These are phyloP conservation scores for Brassica nigra DNA, from an alignment of 345 rosid species.

Conservation along the genomic window DNA sequence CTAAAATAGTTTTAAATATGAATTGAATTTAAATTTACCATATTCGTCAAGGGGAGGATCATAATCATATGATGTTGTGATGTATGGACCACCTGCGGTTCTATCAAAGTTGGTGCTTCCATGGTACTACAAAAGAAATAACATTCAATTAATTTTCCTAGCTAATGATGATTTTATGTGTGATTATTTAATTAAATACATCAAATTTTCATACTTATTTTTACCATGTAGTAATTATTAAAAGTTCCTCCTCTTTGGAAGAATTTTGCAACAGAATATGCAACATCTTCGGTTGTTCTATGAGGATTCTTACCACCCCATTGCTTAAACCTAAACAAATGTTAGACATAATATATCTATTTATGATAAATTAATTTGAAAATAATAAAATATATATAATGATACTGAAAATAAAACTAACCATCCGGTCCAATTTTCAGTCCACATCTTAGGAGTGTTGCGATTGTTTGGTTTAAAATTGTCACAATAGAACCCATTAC, in stretches of 20 bases:
- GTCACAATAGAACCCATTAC: constrained; percentile 30
- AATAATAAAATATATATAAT: too few species aligned
- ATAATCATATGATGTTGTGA: constrained; percentile 60
- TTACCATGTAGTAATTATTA: constrained; percentile 64
- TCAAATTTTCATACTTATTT: background rate
- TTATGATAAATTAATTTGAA: background rate
- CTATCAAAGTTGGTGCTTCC: constrained; percentile 73
- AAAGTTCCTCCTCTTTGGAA: constrained; percentile 56
- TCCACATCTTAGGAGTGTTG: constrained; percentile 61
- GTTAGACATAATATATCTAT: background rate
- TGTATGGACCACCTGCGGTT: constrained; percentile 65
- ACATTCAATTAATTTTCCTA: background rate
- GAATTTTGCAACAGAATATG: constrained; percentile 59
- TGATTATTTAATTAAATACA: background rate
- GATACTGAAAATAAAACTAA: constrained; percentile 12
- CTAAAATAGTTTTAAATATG: background rate
- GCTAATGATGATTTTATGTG: background rate
- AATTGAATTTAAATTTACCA: constrained; percentile 34
- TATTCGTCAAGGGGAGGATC: constrained; percentile 64
- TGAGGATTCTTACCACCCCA: constrained; percentile 55
- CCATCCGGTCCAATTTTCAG: constrained; percentile 75
- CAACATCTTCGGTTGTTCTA: constrained; percentile 62
- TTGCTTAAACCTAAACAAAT: constrained; percentile 46
- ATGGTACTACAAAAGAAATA: constrained; percentile 46
- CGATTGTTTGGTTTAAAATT: constrained; percentile 41